Percentiles rank a stretch among this genome's conserved stretches.
phyloP scores from a whole-genome alignment of 2,329 filamentous ascomycete species.

The Pseudophaeomoniella oleicola region DNA sequence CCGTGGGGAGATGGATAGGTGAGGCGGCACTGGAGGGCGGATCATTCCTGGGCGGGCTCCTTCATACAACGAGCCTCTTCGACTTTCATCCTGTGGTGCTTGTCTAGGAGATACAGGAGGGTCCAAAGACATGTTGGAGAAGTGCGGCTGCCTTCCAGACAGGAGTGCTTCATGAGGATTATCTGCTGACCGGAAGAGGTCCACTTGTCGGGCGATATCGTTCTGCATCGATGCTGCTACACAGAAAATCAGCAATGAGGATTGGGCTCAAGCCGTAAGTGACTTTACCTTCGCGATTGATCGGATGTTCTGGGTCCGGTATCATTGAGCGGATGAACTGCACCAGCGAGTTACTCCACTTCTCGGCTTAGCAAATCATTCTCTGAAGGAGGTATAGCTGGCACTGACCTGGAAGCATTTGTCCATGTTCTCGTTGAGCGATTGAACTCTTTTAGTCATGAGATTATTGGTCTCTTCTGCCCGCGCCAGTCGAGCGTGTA shows the following conservation, averaged over 20 bases:
- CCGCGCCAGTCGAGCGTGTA: slow-evolving; percentile 59
- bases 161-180: slow-evolving; percentile 51
- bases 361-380: no score
- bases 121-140: slow-evolving; percentile 46
- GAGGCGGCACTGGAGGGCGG: slow-evolving; percentile 66
- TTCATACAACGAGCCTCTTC: not conserved
- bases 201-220: slow-evolving; percentile 47
- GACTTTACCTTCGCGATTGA: slow-evolving; percentile 71
- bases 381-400: no score
- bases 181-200: slow-evolving; percentile 40
- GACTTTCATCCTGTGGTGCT: slow-evolving; percentile 27
- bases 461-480: slow-evolving; percentile 72
- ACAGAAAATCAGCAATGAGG: slow-evolving; percentile 9
- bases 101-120: slow-evolving; percentile 81
- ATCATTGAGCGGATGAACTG: slow-evolving; percentile 59
- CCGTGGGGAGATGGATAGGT: slow-evolving; percentile 62
- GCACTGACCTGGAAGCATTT: slow-evolving; percentile 50
- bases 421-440: slow-evolving; percentile 64
- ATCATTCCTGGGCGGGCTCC: slow-evolving; percentile 39
- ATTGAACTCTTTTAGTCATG: slow-evolving; percentile 67
- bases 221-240: slow-evolving; percentile 43
- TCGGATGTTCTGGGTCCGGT: slow-evolving; percentile 57
- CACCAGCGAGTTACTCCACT: slow-evolving; percentile 77
- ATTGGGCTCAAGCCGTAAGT: no score
- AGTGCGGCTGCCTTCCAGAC: slow-evolving; percentile 51